Conservation (phyloP, 768 basidiomycete genomes). For the Fomitopsis pulvina region DNA sequence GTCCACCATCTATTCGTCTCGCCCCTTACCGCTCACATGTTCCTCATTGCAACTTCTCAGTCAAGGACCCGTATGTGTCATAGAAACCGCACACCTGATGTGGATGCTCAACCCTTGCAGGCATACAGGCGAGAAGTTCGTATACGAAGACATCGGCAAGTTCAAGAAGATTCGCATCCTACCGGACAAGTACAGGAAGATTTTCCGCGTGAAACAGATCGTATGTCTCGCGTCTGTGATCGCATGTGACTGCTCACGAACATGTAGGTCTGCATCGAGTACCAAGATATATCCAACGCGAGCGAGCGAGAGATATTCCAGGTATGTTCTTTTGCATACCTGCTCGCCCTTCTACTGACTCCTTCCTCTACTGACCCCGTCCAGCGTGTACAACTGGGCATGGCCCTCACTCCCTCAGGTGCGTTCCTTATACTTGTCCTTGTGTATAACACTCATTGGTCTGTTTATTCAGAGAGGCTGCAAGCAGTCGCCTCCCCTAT, state of each 20-base stretch:
- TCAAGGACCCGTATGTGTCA: constrained; percentile 40
- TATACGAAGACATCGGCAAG: constrained; percentile 33
- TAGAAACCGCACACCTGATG: background rate
- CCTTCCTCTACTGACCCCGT: background rate
- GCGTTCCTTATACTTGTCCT: constrained; percentile 6
- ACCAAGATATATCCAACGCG: constrained; percentile 37
- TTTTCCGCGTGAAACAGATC: constrained; percentile 70
- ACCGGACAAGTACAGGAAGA: constrained; percentile 46
- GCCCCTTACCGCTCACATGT: background rate
- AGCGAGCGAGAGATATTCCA: constrained; percentile 71
- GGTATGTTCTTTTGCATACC: constrained; percentile 29
- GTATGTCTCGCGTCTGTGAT: constrained; percentile 10
- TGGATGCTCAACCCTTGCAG: constrained; percentile 11
- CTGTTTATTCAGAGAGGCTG: constrained; percentile 50
- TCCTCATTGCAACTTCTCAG: constrained; percentile 15
- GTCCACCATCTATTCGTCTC: constrained; percentile 11
- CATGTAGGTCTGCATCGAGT: constrained; percentile 64
- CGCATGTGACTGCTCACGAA: too few relatives aligned
- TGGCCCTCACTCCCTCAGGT: constrained; percentile 71
- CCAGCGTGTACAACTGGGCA: constrained; percentile 71
- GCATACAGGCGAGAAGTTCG: constrained; percentile 44
- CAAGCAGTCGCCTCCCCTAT: constrained; percentile 58
- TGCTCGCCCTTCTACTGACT: background rate
- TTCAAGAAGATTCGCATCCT: constrained; percentile 29
- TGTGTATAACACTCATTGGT: background rate